Conservation (phyloP, 2,329 filamentous ascomycete species). For the Xylariomycetidae sp. region DNA sequence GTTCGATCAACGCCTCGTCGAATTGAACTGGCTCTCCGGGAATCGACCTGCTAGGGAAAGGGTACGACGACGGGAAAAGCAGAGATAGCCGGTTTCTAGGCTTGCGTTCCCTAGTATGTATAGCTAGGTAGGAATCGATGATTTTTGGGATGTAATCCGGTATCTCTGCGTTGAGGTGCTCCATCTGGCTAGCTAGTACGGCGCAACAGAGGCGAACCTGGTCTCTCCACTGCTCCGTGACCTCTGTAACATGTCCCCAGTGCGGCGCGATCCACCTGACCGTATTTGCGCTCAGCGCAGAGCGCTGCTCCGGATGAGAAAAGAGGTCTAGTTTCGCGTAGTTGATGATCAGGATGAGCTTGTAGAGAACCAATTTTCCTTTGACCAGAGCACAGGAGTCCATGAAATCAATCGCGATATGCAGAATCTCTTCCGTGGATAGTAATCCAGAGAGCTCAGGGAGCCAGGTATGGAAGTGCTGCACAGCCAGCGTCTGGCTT, state of each 20-base stretch:
- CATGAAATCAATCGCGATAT: conserved; percentile 89
- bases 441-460: conserved; percentile 79
- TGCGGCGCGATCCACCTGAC: conserved; percentile 89
- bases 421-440: conserved; percentile 77
- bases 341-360: conserved; percentile 87
- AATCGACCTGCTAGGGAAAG: conserved; percentile 73
- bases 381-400: conserved; percentile 84
- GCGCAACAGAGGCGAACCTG: conserved; percentile 93
- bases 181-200: conserved; percentile 80
- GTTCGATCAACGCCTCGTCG: conserved; percentile 83
- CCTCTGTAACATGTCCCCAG: conserved; percentile 72
- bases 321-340: conserved; percentile 82
- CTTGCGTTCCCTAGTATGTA: conserved; percentile 53
- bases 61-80: conserved; percentile 84
- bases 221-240: conserved; percentile 84
- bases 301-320: conserved; percentile 68
- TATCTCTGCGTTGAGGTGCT: conserved; percentile 73
- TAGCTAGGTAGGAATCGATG: conserved; percentile 79
- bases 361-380: conserved; percentile 87
- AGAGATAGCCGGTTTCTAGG: conserved; percentile 70
- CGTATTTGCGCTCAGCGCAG: conserved; percentile 73
- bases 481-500: conserved; percentile 89
- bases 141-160: conserved; percentile 89
- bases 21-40: conserved; percentile 55
- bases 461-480: conserved; percentile 97